These are phyloP conservation scores for Solanum dulcamara DNA, from an alignment of 257 asterid genomes.

Conservation along the genomic window DNA sequence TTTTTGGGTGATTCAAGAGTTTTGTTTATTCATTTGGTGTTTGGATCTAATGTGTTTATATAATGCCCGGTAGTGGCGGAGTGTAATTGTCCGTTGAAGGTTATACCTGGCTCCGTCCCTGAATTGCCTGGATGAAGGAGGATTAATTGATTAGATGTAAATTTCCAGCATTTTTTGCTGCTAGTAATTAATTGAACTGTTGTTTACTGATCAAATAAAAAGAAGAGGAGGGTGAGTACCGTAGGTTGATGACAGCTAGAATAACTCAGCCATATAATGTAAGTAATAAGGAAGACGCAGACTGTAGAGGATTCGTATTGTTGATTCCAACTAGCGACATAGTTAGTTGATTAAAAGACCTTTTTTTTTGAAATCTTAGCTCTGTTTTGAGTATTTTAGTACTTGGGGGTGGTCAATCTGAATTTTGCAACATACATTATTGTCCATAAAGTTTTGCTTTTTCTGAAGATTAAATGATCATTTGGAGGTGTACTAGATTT, in stretches of 20 bases:
- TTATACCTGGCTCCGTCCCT: too few species aligned
- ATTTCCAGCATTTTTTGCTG: not conserved
- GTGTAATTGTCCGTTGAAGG: too few species aligned
- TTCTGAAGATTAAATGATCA: not conserved
- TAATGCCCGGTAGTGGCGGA: not conserved
- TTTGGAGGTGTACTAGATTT: not conserved
- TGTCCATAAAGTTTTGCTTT: not conserved
- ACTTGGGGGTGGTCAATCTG: not conserved
- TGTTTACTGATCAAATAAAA: not conserved
- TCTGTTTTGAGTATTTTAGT: not conserved
- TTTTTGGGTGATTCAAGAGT: not conserved
- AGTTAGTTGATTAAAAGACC: not conserved
- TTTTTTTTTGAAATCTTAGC: not conserved
- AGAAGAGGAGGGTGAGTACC: not conserved
- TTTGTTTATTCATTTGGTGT: not conserved
- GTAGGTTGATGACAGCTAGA: not conserved
- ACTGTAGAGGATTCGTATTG: not conserved
- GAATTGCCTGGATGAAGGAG: not conserved
- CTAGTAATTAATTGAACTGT: not conserved
- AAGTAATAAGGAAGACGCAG: not conserved
- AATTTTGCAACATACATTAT: not conserved
- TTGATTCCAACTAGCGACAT: not conserved
- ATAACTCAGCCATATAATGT: not conserved
- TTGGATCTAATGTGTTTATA: not conserved
- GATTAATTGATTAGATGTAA: not conserved